Evolutionary conservation across 169 alveolate genomes (phyloP).

Genomic region (Cryptosporidium tyzzeri): DNA sequence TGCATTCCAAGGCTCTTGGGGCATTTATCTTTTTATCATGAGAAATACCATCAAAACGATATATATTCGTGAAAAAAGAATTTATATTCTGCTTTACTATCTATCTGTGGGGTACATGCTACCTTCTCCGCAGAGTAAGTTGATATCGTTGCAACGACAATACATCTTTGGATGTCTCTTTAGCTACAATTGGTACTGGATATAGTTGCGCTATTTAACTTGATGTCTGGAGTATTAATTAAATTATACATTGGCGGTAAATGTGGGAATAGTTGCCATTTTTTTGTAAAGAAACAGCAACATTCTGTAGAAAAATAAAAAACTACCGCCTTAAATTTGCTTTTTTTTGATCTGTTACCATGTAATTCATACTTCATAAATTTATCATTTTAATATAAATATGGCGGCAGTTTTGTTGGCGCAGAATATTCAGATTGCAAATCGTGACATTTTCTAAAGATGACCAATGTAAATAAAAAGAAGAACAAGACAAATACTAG

Average conservation of each 20-base stretch:
- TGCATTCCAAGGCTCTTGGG: conserved; percentile 79
- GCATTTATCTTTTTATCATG: conserved; percentile 69
- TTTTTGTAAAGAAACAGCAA: neutral
- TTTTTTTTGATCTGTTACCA: neutral
- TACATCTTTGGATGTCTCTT: conserved; percentile 52
- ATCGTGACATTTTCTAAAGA: conserved; percentile 35
- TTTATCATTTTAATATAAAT: neutral
- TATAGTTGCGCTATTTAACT: conserved; percentile 39
- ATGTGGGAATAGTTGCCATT: conserved; percentile 22
- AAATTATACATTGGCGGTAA: conserved; percentile 15
- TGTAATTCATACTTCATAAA: neutral
- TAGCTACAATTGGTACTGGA: neutral
- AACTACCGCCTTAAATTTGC: neutral
- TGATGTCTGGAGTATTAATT: conserved; percentile 35
- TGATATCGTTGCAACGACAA: conserved; percentile 75
- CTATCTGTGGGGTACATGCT: conserved; percentile 72
- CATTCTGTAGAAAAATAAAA: neutral
- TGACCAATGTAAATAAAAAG: conserved; percentile 23
- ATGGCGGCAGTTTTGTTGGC: neutral
- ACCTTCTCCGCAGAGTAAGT: conserved; percentile 12
- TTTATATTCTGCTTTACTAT: conserved; percentile 2
- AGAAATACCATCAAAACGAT: conserved; percentile 33
- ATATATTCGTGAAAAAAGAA: neutral
- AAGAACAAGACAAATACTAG: conserved; percentile 54
- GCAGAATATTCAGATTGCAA: conserved; percentile 25